A percentile compares a stretch with the other conserved stretches of the same genome.
These are phyloP conservation scores for Calonectria pteridis DNA, from an alignment of 2,329 filamentous ascomycete genomes.

Conservation along the genomic window DNA sequence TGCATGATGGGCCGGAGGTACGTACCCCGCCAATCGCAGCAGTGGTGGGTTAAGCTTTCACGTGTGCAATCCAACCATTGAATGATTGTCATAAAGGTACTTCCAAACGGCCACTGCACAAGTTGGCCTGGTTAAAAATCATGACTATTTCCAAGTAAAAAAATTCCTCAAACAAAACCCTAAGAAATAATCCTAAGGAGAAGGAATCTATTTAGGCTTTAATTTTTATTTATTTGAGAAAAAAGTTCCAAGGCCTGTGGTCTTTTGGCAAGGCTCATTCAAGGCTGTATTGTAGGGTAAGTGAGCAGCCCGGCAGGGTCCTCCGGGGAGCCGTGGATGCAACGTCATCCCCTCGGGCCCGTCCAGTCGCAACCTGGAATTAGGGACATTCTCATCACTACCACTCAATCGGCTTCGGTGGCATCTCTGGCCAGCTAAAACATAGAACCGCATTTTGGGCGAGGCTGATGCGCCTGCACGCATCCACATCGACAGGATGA, in stretches of 20 bases:
- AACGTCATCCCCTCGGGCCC: slow-evolving; percentile 48
- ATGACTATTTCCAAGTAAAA: too few species aligned
- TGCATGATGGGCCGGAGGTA: slow-evolving; percentile 17
- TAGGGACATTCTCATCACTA: slow-evolving; percentile 9
- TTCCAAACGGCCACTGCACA: too few species aligned
- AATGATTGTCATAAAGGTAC: too few species aligned
- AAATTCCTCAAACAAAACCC: too few species aligned
- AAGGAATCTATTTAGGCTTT: too few species aligned
- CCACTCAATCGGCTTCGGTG: background rate
- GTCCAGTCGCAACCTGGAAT: slow-evolving; percentile 38
- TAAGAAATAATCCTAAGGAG: too few species aligned
- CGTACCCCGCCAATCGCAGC: slow-evolving; percentile 29
- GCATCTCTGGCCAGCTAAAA: background rate
- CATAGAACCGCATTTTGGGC: background rate
- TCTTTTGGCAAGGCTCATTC: too few species aligned
- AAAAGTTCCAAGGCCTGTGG: too few species aligned
- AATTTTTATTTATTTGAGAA: too few species aligned
- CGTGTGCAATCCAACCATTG: too few species aligned
- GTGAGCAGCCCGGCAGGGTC: slow-evolving; percentile 2
- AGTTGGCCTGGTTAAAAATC: too few species aligned
- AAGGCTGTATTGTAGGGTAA: too few species aligned
- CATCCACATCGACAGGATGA: slow-evolving; percentile 61
- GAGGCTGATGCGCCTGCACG: slow-evolving; percentile 38
- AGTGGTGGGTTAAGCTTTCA: slow-evolving; percentile 5
- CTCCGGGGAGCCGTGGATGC: slow-evolving; percentile 27